Percentiles rank a stretch among this genome's conserved stretches.
Conservation (phyloP, 148 eudicot genomes). For the Diospyros kaki region DNA sequence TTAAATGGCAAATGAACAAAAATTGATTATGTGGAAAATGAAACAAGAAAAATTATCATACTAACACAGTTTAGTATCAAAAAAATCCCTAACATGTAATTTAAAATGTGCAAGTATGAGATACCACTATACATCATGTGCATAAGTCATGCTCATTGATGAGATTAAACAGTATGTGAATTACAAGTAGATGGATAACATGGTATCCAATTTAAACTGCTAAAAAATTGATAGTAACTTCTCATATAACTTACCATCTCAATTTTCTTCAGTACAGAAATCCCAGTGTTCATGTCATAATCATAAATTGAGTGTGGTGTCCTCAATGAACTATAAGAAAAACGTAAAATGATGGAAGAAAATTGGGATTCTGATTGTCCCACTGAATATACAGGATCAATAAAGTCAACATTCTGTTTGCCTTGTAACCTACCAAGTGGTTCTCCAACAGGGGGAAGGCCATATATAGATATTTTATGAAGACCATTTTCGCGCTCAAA, state of each 20-base stretch:
- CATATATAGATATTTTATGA: slow-evolving; percentile 47
- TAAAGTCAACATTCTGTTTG: slow-evolving; percentile 61
- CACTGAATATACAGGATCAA: slow-evolving; percentile 74
- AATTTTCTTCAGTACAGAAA: slow-evolving; percentile 67
- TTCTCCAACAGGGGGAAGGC: slow-evolving; percentile 70
- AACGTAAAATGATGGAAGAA: slow-evolving; percentile 66
- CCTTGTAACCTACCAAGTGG: slow-evolving; percentile 59
- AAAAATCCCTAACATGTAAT: not conserved
- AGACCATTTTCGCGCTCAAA: slow-evolving; percentile 75
- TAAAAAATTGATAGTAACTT: not conserved
- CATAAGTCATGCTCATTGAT: not conserved
- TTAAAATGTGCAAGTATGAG: no score
- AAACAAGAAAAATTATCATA: not conserved
- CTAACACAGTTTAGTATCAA: not conserved
- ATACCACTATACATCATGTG: no score
- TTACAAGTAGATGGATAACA: not conserved
- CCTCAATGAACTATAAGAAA: slow-evolving; percentile 81
- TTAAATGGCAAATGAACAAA: not conserved
- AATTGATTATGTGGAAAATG: not conserved
- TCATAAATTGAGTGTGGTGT: slow-evolving; percentile 76
- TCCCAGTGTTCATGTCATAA: slow-evolving; percentile 83
- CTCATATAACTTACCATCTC: slow-evolving; percentile 53
- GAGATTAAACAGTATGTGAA: not conserved
- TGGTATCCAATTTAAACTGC: not conserved
- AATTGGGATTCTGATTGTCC: slow-evolving; percentile 55